Conservation (phyloP, 495 filamentous ascomycete genomes). For the Hypomontagnella submonticulosa region DNA sequence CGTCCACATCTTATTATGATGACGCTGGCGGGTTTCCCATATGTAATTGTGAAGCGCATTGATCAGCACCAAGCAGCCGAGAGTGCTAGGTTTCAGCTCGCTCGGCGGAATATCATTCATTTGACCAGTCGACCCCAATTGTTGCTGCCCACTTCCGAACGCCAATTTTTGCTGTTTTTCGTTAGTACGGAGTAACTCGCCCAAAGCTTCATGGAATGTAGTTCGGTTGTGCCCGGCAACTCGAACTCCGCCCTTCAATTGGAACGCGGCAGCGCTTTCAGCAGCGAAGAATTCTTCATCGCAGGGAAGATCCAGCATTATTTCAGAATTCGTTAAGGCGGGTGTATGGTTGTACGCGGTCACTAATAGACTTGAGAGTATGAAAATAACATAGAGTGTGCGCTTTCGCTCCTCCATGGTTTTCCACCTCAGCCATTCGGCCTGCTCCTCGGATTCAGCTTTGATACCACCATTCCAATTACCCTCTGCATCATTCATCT, state of each 20-base stretch:
- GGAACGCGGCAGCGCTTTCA: conserved; percentile 81
- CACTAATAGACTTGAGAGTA: conserved; percentile 88
- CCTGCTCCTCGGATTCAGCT: conserved; percentile 72
- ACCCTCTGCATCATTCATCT: conserved; percentile 60
- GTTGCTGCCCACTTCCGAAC: conserved; percentile 55
- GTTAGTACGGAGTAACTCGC: conserved; percentile 80
- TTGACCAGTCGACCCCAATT: conserved; percentile 57
- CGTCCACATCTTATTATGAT: conserved; percentile 91
- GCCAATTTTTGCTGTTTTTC: conserved; percentile 73
- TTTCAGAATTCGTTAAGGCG: conserved; percentile 93
- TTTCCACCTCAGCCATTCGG: conserved; percentile 92
- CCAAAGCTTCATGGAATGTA: conserved; percentile 81
- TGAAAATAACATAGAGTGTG: conserved; percentile 91
- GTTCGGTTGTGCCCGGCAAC: conserved; percentile 72
- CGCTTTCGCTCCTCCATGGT: conserved; percentile 90
- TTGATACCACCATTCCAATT: conserved; percentile 59
- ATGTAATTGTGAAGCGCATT: conserved; percentile 98
- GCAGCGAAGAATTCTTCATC: conserved; percentile 93
- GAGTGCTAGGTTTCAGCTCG: conserved; percentile 87
- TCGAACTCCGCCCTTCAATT: conserved; percentile 74
- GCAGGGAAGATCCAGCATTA: conserved; percentile 88
- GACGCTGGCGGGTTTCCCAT: conserved; percentile 94
- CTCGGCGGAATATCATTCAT: conserved; percentile 65
- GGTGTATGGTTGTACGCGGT: conserved; percentile 93
- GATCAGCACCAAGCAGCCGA: conserved; percentile 92